Evolutionary conservation across 2,329 filamentous ascomycete genomes (phyloP).

Genomic region (Tolypocladium ovalisporum): DNA sequence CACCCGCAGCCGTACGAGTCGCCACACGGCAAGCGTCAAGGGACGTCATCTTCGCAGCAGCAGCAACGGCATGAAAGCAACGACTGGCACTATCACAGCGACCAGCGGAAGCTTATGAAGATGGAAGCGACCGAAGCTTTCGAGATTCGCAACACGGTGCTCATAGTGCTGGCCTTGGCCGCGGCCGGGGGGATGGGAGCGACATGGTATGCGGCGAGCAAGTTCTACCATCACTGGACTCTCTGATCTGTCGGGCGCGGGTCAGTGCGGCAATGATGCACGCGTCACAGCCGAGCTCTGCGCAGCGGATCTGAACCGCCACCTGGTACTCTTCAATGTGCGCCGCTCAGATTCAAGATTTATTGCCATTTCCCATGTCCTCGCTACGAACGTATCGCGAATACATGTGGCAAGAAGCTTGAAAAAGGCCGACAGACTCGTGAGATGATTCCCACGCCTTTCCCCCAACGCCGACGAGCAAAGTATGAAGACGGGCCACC

Average conservation of each 20-base stretch:
- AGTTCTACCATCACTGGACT: neutral
- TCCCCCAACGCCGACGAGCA: neutral
- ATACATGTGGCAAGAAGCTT: neutral
- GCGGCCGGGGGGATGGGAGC: conserved; percentile 2
- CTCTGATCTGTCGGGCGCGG: neutral
- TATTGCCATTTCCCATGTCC: neutral
- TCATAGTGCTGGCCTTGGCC: conserved; percentile 34
- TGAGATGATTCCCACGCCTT: neutral
- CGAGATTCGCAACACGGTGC: conserved; percentile 43
- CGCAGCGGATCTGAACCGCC: neutral
- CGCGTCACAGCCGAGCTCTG: neutral
- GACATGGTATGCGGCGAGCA: neutral
- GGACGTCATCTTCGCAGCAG: neutral
- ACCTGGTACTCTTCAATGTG: neutral
- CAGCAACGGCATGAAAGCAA: neutral
- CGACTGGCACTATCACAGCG: conserved; percentile 39
- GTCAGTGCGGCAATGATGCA: neutral
- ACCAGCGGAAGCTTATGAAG: conserved; percentile 48
- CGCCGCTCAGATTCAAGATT: neutral
- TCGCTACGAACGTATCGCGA: too few species aligned
- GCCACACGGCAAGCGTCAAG: conserved; percentile 5
- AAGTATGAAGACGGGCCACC: neutral
- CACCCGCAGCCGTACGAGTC: conserved; percentile 27
- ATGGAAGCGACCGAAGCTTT: conserved; percentile 56
- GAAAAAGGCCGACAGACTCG: neutral